Percentiles rank a stretch among this genome's conserved stretches.
phyloP scores from a whole-genome alignment of 176 grass and related monocot genomes.

The Cocos nucifera region DNA sequence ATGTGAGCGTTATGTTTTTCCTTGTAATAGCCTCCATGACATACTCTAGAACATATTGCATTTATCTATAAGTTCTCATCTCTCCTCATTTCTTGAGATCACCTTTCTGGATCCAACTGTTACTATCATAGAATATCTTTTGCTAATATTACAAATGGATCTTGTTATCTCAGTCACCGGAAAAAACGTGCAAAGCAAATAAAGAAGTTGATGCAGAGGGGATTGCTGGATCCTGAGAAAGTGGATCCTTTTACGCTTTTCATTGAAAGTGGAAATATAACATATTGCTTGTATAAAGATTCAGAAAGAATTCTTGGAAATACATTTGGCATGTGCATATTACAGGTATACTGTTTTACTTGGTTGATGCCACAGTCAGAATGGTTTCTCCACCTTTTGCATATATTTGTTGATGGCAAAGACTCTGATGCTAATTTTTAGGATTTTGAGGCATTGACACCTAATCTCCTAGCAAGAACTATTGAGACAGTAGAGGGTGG shows the following conservation, averaged over 20 bases:
- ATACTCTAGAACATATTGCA: no score
- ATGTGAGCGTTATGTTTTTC: no score
- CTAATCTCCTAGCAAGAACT: slow-evolving; percentile 75
- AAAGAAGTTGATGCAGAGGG: slow-evolving; percentile 77
- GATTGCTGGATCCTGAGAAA: slow-evolving; percentile 86
- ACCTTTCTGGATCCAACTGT: no score
- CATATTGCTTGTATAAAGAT: slow-evolving; percentile 80
- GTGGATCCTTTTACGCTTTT: slow-evolving; percentile 87
- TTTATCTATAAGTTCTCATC: no score
- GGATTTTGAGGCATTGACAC: slow-evolving; percentile 91
- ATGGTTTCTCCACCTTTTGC: no score
- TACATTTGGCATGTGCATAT: slow-evolving; percentile 97
- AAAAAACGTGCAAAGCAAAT: slow-evolving; percentile 93
- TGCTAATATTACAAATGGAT: no score
- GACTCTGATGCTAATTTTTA: slow-evolving; percentile 4
- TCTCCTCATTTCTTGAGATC: no score
- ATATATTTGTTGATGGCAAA: no score
- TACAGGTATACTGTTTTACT: slow-evolving; percentile 39
- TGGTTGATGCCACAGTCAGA: no score
- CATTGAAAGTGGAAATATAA: slow-evolving; percentile 70
- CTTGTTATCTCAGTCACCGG: slow-evolving; percentile 37
- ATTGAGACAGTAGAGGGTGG: slow-evolving; percentile 92
- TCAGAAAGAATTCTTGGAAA: slow-evolving; percentile 87
- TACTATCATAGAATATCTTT: no score
- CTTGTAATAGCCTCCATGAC: no score